phyloP scores from a whole-genome alignment of 306 rosid genomes.

The Sesbania bispinosa region DNA sequence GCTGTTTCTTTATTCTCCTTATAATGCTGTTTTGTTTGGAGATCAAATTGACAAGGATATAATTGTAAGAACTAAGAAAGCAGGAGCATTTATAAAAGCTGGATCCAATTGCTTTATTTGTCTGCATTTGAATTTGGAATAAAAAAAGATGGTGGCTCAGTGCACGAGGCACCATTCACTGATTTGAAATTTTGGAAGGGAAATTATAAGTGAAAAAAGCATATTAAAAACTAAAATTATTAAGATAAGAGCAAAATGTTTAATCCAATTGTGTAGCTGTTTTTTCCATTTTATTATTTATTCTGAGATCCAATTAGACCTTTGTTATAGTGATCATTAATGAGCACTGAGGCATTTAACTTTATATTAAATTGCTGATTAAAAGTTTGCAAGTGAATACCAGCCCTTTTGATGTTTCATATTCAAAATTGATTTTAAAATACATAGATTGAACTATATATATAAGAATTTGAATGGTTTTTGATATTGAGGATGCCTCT shows the following conservation, averaged over 20 bases:
- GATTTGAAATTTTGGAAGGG: conserved; percentile 21
- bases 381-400: conserved; percentile 1
- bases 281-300: conserved; percentile 5
- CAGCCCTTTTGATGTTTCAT: neutral
- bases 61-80: neutral
- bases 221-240: neutral
- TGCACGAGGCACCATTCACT: neutral
- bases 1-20: conserved; percentile 8
- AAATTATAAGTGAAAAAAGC: conserved; percentile 9
- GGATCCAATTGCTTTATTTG: neutral
- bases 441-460: neutral
- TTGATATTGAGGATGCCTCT: conserved; percentile 20
- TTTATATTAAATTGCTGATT: neutral
- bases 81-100: conserved; percentile 2
- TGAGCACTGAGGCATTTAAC: neutral
- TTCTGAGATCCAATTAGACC: conserved; percentile 12
- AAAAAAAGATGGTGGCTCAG: neutral
- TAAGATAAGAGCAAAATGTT: neutral
- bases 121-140: conserved; percentile 17
- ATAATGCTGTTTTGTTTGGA: neutral
- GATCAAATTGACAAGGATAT: conserved; percentile 21
- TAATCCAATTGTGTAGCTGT: conserved; percentile 1
- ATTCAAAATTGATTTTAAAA: neutral
- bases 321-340: neutral
- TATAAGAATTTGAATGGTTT: conserved; percentile 7